Percentiles rank a stretch among this genome's conserved stretches.
These are phyloP conservation scores for Aspergillus carlsbadensis DNA, from an alignment of 495 filamentous ascomycete genomes.

Conservation along the genomic window DNA sequence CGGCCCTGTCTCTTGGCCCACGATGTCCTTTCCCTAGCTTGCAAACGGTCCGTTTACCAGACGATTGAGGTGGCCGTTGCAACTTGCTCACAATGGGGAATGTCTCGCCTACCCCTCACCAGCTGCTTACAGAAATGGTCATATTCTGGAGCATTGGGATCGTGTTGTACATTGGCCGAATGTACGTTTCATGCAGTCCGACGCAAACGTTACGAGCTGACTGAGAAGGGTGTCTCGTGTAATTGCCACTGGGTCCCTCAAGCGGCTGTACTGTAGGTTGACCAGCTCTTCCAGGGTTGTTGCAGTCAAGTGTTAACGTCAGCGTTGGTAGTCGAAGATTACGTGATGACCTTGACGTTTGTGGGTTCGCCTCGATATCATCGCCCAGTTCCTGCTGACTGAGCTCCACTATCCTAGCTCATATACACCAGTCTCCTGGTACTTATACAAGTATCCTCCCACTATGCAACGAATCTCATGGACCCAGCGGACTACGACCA, in stretches of 20 bases:
- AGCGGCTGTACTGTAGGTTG: constrained; percentile 35
- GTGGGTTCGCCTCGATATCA: constrained; percentile 26
- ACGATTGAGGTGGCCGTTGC: neutral
- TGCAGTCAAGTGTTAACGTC: constrained; percentile 27
- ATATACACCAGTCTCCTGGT: constrained; percentile 56
- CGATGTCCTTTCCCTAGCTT: neutral
- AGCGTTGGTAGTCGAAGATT: constrained; percentile 47
- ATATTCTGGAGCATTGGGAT: constrained; percentile 37
- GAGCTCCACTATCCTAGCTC: constrained; percentile 1
- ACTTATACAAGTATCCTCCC: constrained; percentile 55
- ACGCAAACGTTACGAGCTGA: constrained; percentile 12
- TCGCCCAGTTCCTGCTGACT: neutral
- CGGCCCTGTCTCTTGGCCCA: neutral
- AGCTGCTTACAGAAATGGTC: constrained; percentile 32
- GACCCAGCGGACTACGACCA: constrained; percentile 48
- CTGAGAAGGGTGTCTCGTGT: constrained; percentile 26
- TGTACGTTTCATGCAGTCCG: constrained; percentile 20
- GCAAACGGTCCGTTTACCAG: neutral
- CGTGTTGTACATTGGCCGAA: constrained; percentile 31
- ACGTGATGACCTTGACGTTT: constrained; percentile 55
- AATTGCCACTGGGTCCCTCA: constrained; percentile 34
- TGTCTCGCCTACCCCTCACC: constrained; percentile 32
- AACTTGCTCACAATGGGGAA: constrained; percentile 37
- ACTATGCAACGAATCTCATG: constrained; percentile 58
- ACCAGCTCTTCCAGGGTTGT: neutral